Base-by-base conservation (phyloP, 1,284 basidiomycete genomes). In the Macrocybe sp. region DNA sequence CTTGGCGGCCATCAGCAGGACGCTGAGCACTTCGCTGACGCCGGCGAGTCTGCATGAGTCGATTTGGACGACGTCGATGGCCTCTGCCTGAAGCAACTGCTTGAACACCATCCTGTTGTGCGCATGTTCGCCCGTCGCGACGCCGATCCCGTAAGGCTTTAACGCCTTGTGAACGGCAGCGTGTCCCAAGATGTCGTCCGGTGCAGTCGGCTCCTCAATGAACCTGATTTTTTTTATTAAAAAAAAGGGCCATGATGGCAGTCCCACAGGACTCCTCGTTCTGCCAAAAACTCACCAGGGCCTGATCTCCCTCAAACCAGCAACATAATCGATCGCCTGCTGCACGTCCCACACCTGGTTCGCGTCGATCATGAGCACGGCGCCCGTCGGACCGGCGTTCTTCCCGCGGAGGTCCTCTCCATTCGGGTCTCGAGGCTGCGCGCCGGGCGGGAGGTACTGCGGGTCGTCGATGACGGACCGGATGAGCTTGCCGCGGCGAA, bases 81-180 rank as follows among this genome's bases (percentile, higher is more conserved):
- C 92, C 44, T 93, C 83, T 1, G 93, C 89, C 64, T 96, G 93
- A 8, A 97, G 74, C 10, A 97, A 78, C 65, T 97, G 94, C 73
- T 97, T 97, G 80, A 97, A 97, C n/a, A 91, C 80, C 79, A 97
- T 95, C 51, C 91, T 81, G 68, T 96, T 97, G 67, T 96, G 94
- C 2, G 91, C 92, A 62, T 97, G 94, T 67, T 97, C 94, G 44
- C 94, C 95, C 0, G 94, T 97, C 1, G 95, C 94, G 41, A 97
- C 95, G 44, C 92, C 92, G 54, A 97, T 94, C 1, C 85, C 85
- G 61, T 88, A 69, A 8, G 88, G 88, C 64, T 87, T 87, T 51
- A 96, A 76, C 2, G 79, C 88, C 56, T 80, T 83, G 52, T 90
- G 85, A 50, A 92, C 85, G 3, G 85, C 75, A 34, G 90, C 90